Percentiles rank a stretch among this genome's conserved stretches.
phyloP scores from a whole-genome alignment of 2,329 filamentous ascomycete genomes.

The Fusarium robinianum region DNA sequence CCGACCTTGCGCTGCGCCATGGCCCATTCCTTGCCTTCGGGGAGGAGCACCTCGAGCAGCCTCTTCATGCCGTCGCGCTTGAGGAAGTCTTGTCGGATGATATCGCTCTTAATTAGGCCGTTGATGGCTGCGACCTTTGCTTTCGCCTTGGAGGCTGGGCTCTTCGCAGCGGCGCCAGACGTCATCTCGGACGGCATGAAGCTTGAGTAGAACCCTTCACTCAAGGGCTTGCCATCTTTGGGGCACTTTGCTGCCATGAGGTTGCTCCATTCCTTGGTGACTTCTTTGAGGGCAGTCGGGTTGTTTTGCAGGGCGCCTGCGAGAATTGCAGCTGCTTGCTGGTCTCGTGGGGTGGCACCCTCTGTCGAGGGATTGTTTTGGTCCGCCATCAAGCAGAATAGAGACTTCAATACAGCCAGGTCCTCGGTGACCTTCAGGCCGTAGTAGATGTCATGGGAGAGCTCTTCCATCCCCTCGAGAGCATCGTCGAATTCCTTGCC shows the following conservation, averaged over 20 bases:
- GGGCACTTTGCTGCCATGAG: constrained; percentile 48
- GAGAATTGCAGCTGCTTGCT: constrained; percentile 61
- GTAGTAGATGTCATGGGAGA: constrained; percentile 72
- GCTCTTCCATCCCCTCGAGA: constrained; percentile 62
- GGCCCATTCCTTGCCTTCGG: constrained; percentile 53
- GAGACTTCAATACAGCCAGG: constrained; percentile 54
- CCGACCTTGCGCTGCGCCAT: constrained; percentile 58
- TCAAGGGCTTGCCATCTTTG: constrained; percentile 37
- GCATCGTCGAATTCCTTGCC: constrained; percentile 51
- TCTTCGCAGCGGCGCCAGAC: constrained; percentile 31
- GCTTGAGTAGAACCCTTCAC: constrained; percentile 47
- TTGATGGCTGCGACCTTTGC: constrained; percentile 56
- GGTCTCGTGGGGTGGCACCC: constrained; percentile 46
- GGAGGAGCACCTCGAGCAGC: constrained; percentile 57
- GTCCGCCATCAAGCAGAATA: constrained; percentile 59
- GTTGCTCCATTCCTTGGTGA: constrained; percentile 53
- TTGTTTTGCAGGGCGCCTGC: constrained; percentile 67
- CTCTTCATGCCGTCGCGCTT: constrained; percentile 56
- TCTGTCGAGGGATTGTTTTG: constrained; percentile 31
- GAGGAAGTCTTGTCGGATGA: constrained; percentile 61
- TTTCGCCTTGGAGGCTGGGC: constrained; percentile 39
- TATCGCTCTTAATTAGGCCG: constrained; percentile 58
- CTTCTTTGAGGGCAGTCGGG: constrained; percentile 59
- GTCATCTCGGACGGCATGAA: constrained; percentile 41
- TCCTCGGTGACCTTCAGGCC: constrained; percentile 66